Base-by-base conservation (phyloP, 75 land plant genomes). In the Ceratopteris richardii region DNA sequence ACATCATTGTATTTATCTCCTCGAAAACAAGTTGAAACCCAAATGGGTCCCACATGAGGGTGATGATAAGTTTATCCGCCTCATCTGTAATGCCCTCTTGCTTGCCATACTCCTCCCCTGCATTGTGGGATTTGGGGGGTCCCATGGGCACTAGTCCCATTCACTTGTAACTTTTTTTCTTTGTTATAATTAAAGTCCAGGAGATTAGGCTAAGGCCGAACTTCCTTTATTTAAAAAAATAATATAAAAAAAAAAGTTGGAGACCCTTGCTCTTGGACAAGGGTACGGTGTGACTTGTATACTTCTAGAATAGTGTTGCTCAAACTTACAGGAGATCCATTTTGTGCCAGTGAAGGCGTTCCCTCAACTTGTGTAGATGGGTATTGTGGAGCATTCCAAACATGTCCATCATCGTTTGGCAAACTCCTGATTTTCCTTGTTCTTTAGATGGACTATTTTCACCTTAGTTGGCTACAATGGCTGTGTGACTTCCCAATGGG, bases 211-310 rank as follows among this genome's bases (percentile, higher is more conserved):
- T n/a, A n/a, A n/a, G n/a, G n/a, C n/a, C n/a, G n/a, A n/a, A n/a
- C n/a, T n/a, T n/a, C n/a, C n/a, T n/a, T n/a, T n/a, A n/a, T n/a
- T n/a, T n/a, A n/a, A n/a, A n/a, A n/a, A n/a, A n/a, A n/a, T n/a
- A n/a, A n/a, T n/a, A n/a, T n/a, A n/a, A n/a, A n/a, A n/a, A n/a
- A 27, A 11, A 61, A 44, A 19, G 61, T 22, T 23, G 36, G 33
- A 14, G 37, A 61, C 30, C 77, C 72, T 46, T 85, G 88, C 57
- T 54, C 70, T 1, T 85, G 88, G 88, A 24, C n/a, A n/a, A 81
- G 83, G 22, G 65, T 85, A 33, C n/a, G 62, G 17, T 82, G 85
- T 61, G 60, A 66, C 47, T 50, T 71, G 11, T 14, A 50, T 16
- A 67, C 55, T 5, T 19, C n/a, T 1, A 63, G 81, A 52, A 77